These are phyloP conservation scores for Bipolaris victoriae DNA, from an alignment of 2,329 filamentous ascomycete genomes.

Conservation along the genomic window DNA sequence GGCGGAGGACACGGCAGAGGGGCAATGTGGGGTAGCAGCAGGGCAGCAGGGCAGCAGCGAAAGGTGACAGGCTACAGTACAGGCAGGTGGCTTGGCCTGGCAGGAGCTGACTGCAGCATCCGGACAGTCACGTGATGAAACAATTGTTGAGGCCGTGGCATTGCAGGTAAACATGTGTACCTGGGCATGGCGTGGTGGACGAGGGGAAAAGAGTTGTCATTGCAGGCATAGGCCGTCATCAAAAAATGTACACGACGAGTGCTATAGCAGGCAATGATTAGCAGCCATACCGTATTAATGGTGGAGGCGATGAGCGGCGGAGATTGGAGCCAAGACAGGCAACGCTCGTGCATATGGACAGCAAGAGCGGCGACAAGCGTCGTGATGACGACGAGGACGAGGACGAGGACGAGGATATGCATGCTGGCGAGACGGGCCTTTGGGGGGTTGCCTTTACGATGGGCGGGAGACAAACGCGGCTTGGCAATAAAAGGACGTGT, in stretches of 20 bases:
- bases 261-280: neutral
- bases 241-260: neutral
- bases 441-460: neutral
- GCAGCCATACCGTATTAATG: neutral
- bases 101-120: neutral
- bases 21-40: slow-evolving; percentile 4
- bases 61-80: no score
- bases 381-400: neutral
- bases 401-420: neutral
- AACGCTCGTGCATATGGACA: neutral
- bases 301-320: neutral
- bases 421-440: neutral
- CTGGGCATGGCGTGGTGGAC: neutral
- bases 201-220: neutral
- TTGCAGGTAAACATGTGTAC: neutral
- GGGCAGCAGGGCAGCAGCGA: neutral
- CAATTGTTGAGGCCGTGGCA: neutral
- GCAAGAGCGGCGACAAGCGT: no score
- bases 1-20: neutral
- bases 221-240: neutral
- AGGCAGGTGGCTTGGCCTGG: neutral
- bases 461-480: neutral
- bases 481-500: neutral
- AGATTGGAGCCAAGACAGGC: neutral
- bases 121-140: neutral